Evolutionary conservation across 352 stramenopile genomes (phyloP).

Genomic region (Phytophthora chlamydospora): DNA sequence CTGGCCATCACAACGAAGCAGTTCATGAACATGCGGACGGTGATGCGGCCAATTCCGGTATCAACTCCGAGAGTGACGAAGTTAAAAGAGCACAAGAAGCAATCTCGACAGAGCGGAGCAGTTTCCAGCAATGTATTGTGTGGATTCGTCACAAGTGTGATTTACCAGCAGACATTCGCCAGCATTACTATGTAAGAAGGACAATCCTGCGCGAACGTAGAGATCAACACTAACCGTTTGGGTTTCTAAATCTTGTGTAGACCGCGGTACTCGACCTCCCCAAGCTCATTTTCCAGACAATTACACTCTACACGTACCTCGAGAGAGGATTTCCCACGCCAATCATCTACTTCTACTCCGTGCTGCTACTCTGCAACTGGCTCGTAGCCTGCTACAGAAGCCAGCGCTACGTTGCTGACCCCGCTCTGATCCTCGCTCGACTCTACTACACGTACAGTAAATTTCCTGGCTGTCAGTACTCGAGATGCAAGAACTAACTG

Average conservation of each 20-base stretch:
- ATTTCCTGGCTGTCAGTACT: neutral
- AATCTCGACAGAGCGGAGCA: neutral
- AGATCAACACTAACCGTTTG: no score
- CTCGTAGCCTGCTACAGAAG: conserved; percentile 42
- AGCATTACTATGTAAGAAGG: conserved; percentile 10
- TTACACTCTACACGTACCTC: conserved; percentile 37
- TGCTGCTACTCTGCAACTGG: conserved; percentile 39
- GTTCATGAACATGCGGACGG: no score
- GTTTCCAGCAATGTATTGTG: neutral
- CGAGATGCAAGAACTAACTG: neutral
- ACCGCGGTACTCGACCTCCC: conserved; percentile 40
- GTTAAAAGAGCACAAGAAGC: no score
- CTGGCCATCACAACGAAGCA: neutral
- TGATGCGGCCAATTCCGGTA: no score
- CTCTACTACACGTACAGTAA: conserved; percentile 40
- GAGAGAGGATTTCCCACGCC: conserved; percentile 37
- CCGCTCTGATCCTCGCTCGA: conserved; percentile 24
- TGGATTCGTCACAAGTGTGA: conserved; percentile 6
- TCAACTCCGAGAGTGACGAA: no score
- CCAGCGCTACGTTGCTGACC: conserved; percentile 34
- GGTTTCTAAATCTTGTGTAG: conserved; percentile 9
- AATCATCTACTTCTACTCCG: conserved; percentile 40
- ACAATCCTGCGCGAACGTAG: no score
- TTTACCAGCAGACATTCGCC: conserved; percentile 9
- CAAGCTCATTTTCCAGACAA: conserved; percentile 47